These are phyloP conservation scores for Tephrocybe sp. DNA, from an alignment of 768 basidiomycete genomes.

Conservation along the genomic window DNA sequence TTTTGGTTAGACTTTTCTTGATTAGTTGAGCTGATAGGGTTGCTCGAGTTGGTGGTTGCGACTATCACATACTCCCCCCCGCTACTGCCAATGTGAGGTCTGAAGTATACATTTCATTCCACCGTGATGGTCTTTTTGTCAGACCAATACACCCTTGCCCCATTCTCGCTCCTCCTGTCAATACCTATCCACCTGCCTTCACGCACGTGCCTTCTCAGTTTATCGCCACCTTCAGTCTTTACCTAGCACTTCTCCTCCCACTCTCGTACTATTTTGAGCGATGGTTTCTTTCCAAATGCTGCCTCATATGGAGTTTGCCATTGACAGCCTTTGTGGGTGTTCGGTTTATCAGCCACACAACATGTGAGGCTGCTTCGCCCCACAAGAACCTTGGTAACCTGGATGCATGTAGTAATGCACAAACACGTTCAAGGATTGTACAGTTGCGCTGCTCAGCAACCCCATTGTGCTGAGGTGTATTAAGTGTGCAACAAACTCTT, in stretches of 20 bases:
- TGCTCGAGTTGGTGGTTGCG: too few relatives aligned
- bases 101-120: constrained; percentile 26
- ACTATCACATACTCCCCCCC: constrained; percentile 24
- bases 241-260: constrained; percentile 35
- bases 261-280: constrained; percentile 23
- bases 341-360: constrained; percentile 26
- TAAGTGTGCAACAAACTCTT: constrained; percentile 30
- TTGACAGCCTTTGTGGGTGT: constrained; percentile 24
- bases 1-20: too few relatives aligned
- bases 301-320: constrained; percentile 27
- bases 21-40: too few relatives aligned
- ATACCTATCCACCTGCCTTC: constrained; percentile 24
- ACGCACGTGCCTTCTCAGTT: constrained; percentile 18
- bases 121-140: constrained; percentile 23
- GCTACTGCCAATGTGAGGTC: constrained; percentile 14
- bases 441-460: constrained; percentile 38
- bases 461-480: too few relatives aligned
- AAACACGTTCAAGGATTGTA: constrained; percentile 29
- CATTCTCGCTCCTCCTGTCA: constrained; percentile 23
- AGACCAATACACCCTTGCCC: constrained; percentile 31
- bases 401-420: constrained; percentile 31
- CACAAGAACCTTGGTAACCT: constrained; percentile 34
- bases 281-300: constrained; percentile 25
- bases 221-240: constrained; percentile 21
- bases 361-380: constrained; percentile 33